These are phyloP conservation scores for Reutealis trisperma DNA, from an alignment of 345 rosid species.

Conservation along the genomic window DNA sequence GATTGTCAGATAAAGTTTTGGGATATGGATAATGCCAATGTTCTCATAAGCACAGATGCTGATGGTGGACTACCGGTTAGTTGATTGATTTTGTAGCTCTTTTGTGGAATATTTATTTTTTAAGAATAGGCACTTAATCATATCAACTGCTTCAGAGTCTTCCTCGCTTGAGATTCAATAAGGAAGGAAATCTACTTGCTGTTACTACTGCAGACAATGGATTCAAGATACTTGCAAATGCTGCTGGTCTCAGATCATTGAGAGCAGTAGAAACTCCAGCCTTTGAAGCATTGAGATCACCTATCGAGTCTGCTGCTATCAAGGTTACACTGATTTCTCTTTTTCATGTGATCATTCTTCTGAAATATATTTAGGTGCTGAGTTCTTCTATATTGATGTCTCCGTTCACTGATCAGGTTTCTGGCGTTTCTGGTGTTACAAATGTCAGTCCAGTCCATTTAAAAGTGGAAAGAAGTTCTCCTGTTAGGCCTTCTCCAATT, in stretches of 20 bases:
- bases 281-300: slow-evolving; percentile 65
- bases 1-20: slow-evolving; percentile 85
- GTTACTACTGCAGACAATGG: slow-evolving; percentile 87
- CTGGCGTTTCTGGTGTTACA: slow-evolving; percentile 54
- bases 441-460: slow-evolving; percentile 56
- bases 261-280: slow-evolving; percentile 57
- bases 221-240: slow-evolving; percentile 82
- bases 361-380: slow-evolving; percentile 15
- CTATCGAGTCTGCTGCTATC: slow-evolving; percentile 58
- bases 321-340: slow-evolving; percentile 41
- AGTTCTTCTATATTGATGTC: slow-evolving; percentile 2
- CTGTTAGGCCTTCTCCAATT: slow-evolving; percentile 65
- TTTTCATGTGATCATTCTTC: slow-evolving; percentile 15
- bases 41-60: slow-evolving; percentile 63
- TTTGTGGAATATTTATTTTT: slow-evolving; percentile 5
- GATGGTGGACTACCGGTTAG: slow-evolving; percentile 91
- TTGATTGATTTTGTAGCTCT: slow-evolving; percentile 23
- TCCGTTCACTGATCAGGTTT: slow-evolving; percentile 47
- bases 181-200: slow-evolving; percentile 88
- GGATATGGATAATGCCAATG: slow-evolving; percentile 75
- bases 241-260: slow-evolving; percentile 64
- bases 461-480: slow-evolving; percentile 87
- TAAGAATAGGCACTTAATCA: slow-evolving; percentile 8
- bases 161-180: slow-evolving; percentile 81
- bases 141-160: slow-evolving; percentile 47